Percentiles rank a stretch among this genome's conserved stretches.
These are phyloP conservation scores for Amphicarpaea edgeworthii DNA, from an alignment of 306 rosid species.

Conservation along the genomic window DNA sequence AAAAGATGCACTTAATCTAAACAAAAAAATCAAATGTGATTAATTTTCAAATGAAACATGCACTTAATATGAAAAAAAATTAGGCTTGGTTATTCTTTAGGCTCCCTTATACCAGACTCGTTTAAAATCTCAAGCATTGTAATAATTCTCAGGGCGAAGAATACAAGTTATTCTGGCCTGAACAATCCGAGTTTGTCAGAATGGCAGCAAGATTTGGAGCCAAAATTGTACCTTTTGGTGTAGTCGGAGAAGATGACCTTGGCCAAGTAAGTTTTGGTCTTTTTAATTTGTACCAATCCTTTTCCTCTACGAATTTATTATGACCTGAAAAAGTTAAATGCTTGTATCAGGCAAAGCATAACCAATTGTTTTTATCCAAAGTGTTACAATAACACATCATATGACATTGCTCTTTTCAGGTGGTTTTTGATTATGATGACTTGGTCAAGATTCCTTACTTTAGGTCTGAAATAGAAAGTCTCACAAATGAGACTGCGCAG, in stretches of 20 bases:
- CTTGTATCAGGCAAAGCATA: constrained; percentile 14
- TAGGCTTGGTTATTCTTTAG: not conserved
- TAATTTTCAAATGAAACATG: not conserved
- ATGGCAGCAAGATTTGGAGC: constrained; percentile 97
- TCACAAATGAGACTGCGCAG: constrained; percentile 56
- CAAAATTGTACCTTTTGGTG: constrained; percentile 87
- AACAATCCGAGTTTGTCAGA: constrained; percentile 90
- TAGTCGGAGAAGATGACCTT: constrained; percentile 91
- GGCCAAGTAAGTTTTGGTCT: constrained; percentile 65
- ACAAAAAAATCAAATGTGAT: not conserved
- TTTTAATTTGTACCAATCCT: constrained; percentile 12
- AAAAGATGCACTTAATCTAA: not conserved
- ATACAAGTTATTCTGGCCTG: constrained; percentile 92
- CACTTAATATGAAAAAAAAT: not conserved
- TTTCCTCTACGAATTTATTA: constrained; percentile 5
- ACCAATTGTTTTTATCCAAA: constrained; percentile 1
- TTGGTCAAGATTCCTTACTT: constrained; percentile 76
- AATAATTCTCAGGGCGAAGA: constrained; percentile 76
- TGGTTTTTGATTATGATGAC: constrained; percentile 76
- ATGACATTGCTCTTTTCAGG: constrained; percentile 52
- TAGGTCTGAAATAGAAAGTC: constrained; percentile 54
- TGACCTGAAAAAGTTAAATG: constrained; percentile 19
- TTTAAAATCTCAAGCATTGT: not conserved
- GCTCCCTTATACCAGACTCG: not conserved
- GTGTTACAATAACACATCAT: constrained; percentile 40